Evolutionary conservation across 1,284 basidiomycete genomes (phyloP), one percentile per base, ranked within the genome.

Genomic region (Moesziomyces globuligerus): DNA sequence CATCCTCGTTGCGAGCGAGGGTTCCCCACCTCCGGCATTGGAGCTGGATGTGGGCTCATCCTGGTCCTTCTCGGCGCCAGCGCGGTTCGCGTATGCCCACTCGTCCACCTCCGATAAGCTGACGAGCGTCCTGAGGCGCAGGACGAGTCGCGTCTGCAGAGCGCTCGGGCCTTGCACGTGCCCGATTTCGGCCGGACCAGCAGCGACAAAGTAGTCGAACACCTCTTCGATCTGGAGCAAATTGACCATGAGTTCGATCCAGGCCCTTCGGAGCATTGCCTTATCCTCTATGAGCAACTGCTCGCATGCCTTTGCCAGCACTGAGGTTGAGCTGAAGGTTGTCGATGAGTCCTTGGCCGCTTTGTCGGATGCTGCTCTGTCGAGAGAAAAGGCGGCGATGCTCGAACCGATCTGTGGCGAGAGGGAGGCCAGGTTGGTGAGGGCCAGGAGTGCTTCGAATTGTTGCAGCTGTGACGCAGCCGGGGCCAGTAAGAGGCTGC

Each of bases 161-260:
- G 54, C 48, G 28, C 9, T 20, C 3, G 23, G 9, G 10, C 24
- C 23, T 23, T 37, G 23, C 40, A 15, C 18, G 21, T 18, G 1
- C 8, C 37, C 11, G 18, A 15, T 18, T 37, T 17, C n/a, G 4
- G 24, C 4, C n/a, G 54, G 17, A 8, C 24, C 21, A 6, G 23
- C 32, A 10, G 34, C 38, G 17, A 55, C 44, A 38, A 66, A 59
- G 36, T 55, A 66, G 17, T 15, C n/a, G 18, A 51, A 59, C 7
- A 90, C 88, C 1, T 85, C 84, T 43, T 93, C 90, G 21, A 89
- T 90, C 13, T 86, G 88, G 40, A 93, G 86, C 24, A 98, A 86
- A 83, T 98, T 98, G 86, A 94, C 98, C 2, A 94, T 85, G n/a
- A 98, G 87, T 83, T 98, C 93, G 50, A 90, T 90, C 1, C 93